phyloP scores from a whole-genome alignment of 139 green algal genomes.

The Micromonas pusilla region DNA sequence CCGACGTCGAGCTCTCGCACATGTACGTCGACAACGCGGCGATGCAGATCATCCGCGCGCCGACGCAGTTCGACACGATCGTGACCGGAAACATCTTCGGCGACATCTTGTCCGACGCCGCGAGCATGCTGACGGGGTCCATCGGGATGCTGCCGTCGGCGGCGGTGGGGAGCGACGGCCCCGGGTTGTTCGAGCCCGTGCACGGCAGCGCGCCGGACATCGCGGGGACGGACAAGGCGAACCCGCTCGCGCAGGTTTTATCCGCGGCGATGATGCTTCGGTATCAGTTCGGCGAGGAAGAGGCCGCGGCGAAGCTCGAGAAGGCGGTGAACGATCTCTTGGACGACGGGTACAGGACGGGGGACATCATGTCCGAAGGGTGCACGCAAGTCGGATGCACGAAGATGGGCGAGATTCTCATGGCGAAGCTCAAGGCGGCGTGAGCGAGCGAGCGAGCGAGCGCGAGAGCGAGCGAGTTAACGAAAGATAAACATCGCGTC shows the following conservation, averaged over 20 bases:
- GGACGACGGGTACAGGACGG: conserved; percentile 80
- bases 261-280: conserved; percentile 97
- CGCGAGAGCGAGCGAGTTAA: too few relatives aligned
- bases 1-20: conserved; percentile 93
- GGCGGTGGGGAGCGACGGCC: conserved; percentile 72
- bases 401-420: conserved; percentile 66
- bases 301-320: conserved; percentile 74
- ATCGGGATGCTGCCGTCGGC: conserved; percentile 96
- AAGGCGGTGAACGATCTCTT: conserved; percentile 69
- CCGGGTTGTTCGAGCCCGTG: conserved; percentile 94
- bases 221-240: conserved; percentile 67
- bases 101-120: conserved; percentile 97
- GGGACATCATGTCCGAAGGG: conserved; percentile 78
- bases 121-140: conserved; percentile 93
- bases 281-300: conserved; percentile 83
- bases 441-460: background rate
- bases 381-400: conserved; percentile 68
- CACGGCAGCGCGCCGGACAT: conserved; percentile 97
- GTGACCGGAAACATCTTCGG: conserved; percentile 99
- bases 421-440: conserved; percentile 41
- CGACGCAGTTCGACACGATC: conserved; percentile 86
- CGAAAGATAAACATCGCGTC: too few relatives aligned
- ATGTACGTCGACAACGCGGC: conserved; percentile 99
- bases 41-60: conserved; percentile 89
- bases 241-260: conserved; percentile 62